Evolutionary conservation across 805 yeast species (phyloP), one percentile per base, ranked within the genome.

Genomic region (Lipomyces lipofer): DNA sequence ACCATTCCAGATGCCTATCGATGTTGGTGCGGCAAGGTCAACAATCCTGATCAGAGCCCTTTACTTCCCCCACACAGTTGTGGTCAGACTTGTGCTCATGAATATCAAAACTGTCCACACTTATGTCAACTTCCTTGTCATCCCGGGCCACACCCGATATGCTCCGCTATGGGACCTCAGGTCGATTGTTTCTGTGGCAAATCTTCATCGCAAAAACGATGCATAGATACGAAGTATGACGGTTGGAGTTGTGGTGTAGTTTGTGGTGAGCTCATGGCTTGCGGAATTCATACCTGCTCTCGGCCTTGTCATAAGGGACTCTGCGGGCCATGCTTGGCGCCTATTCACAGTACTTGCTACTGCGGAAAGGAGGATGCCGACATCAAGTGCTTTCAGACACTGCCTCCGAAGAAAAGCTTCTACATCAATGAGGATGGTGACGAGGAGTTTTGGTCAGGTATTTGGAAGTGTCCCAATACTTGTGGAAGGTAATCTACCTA

Each of bases 1-100:
- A 69, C 71, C 64, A 75, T 78, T 43, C 90, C 88, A 33, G 77
- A 70, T 59, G 77, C 69, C 36, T 84, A 80, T 68, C 80, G 80
- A 0, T 90, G 97, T 66, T 90, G 97, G 97, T 90, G 97, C 75
- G 92, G 91, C 0, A 85, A 87, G 64, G 79, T 78, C 2, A 72
- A 80, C 17, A 81, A 86, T 59, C 97, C 97, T 0, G 51, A 58
- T 33, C 49, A 58, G 54, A 49, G 62, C 52, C 72, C 67, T 3
- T 69, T 76, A 0, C 82, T 84, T 63, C 69, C 75, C 17, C 96
- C 97, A 0, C 94, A 90, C 62, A 84, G 94, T 46, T 91, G 97
- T 75, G 96, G 96, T 1, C 90, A 86, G 66, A 77, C 88, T 0
- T 90, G 97, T 72, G 78, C 78, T 47, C 72, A 74, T 35, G 77